Evolutionary conservation across 2,329 filamentous ascomycete species (phyloP), one percentile per base, ranked within the genome.

Genomic region (Calonectria pteridis): DNA sequence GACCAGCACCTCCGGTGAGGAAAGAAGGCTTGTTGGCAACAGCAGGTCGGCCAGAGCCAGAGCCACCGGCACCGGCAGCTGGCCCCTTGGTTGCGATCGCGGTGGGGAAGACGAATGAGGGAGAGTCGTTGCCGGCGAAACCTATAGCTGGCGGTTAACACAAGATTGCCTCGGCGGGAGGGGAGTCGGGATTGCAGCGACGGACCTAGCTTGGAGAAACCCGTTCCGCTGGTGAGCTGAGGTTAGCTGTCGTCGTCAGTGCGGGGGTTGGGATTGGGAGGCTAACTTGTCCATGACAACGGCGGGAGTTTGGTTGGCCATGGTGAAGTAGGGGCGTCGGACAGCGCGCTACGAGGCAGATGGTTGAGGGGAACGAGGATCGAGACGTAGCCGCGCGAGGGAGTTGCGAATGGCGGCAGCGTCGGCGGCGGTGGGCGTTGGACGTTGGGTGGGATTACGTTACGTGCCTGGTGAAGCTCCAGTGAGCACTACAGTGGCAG

Each of bases 211-310:
- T 99, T 99, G 75, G 97, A 98, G 88, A 97, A 99, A 84, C 97
- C 97, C 88, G 97, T 99, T 89, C 97, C 97, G 94, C 97, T 99
- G 86, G 75, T 82, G 80, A 81, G 75, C 79, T 79, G 75, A 77
- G 69, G 81, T 86, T 82, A 84, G 79, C 78, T 80, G 70, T 78
- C 69, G 71, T 78, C 74, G 75, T 78, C 72, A 78, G 51, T 75
- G 75, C 74, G 78, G 78, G 77, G 82, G 73, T 73, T 76, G 81
- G 82, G 81, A 82, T 76, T 82, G 81, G 82, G 85, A 75, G 82
- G 91, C 95, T 88, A 93, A 98, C 97, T 99, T 99, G 97, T 99
- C 97, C 96, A 99, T 99, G 95, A 99, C 97, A 98, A 99, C 97
- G 94, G 97, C 97, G 83, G 97, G 97, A 85, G 97, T 98, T 92